phyloP scores from a whole-genome alignment of 2,329 filamentous ascomycete species.

The Colletotrichum truncatum region DNA sequence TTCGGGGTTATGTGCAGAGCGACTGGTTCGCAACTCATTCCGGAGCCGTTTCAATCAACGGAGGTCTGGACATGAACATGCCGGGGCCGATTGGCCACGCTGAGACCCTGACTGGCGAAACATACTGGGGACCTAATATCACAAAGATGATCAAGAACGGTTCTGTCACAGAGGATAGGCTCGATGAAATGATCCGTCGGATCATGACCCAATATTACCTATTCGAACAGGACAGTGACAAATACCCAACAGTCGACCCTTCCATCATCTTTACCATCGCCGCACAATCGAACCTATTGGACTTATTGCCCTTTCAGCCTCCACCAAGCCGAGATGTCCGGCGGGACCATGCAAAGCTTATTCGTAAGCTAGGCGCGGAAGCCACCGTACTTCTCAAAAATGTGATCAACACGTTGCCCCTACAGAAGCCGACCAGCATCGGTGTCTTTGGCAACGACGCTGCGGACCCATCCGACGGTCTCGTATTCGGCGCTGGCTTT shows the following conservation, averaged over 20 bases:
- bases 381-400: constrained; percentile 76
- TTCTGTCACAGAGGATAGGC: constrained; percentile 64
- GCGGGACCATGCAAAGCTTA: constrained; percentile 68
- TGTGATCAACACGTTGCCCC: constrained; percentile 61
- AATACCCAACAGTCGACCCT: constrained; percentile 51
- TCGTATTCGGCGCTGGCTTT: constrained; percentile 54
- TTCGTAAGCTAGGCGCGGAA: constrained; percentile 61
- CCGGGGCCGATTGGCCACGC: constrained; percentile 63
- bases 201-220: constrained; percentile 72
- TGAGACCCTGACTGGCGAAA: constrained; percentile 58
- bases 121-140: constrained; percentile 66
- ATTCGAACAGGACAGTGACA: constrained; percentile 56
- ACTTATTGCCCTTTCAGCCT: constrained; percentile 38
- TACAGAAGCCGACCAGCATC: constrained; percentile 61
- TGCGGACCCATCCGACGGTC: constrained; percentile 47
- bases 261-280: constrained; percentile 10
- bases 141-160: constrained; percentile 66
- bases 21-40: constrained; percentile 85
- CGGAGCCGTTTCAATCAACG: constrained; percentile 70
- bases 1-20: constrained; percentile 65
- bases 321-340: constrained; percentile 63
- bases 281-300: constrained; percentile 4
- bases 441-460: constrained; percentile 74
- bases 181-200: constrained; percentile 74
- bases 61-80: constrained; percentile 85